phyloP scores from a whole-genome alignment of 768 basidiomycete genomes.

The Auricularia auricula-judae region DNA sequence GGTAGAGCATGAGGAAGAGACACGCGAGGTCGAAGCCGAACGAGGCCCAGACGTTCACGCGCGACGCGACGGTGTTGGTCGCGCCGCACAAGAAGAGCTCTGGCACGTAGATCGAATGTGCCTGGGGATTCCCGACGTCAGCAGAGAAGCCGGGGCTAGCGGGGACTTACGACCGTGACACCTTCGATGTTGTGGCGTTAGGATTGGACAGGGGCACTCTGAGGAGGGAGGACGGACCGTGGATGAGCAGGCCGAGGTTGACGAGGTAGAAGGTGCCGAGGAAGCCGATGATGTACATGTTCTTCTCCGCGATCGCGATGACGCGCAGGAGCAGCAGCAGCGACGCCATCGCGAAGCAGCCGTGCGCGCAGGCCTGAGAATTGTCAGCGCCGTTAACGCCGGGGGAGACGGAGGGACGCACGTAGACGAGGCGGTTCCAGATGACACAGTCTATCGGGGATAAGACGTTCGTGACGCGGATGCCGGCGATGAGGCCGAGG shows the following conservation, averaged over 20 bases:
- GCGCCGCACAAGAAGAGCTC: not conserved
- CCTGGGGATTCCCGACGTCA: not conserved
- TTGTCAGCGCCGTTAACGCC: not conserved
- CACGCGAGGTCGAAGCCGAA: not conserved
- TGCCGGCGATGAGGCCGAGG: not conserved
- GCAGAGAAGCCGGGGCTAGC: not conserved
- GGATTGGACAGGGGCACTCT: not conserved
- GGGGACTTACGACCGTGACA: not conserved
- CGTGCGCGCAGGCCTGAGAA: not conserved
- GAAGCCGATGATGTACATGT: not conserved
- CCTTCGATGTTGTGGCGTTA: not conserved
- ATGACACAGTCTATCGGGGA: conserved; percentile 42
- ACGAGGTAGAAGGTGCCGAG: not conserved
- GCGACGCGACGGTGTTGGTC: not conserved
- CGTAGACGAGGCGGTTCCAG: not conserved
- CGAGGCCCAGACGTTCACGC: not conserved
- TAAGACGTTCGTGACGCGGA: conserved; percentile 53
- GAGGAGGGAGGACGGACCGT: not conserved
- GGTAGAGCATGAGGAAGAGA: not conserved
- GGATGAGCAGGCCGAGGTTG: not conserved
- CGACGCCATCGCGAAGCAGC: not conserved
- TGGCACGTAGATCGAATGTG: not conserved
- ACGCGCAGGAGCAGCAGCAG: not conserved
- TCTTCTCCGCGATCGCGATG: not conserved
- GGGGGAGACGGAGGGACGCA: not conserved